phyloP scores from a whole-genome alignment of 2,329 filamentous ascomycete species.

The Neospermospora avenae region DNA sequence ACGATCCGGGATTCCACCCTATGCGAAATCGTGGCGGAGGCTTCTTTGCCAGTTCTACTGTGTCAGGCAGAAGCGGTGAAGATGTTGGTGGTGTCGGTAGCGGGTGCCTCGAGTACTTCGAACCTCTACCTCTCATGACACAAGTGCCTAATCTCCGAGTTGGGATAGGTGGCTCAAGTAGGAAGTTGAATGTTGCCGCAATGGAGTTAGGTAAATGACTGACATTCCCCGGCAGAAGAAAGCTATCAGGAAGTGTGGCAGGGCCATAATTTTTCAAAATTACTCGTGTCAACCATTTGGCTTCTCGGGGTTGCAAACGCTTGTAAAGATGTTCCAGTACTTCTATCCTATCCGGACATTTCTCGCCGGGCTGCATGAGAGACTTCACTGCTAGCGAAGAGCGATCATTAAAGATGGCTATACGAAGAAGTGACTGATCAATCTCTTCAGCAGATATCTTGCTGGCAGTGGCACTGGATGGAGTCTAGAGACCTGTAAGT shows the following conservation, averaged over 20 bases:
- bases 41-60: neutral
- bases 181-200: slow-evolving; percentile 66
- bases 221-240: slow-evolving; percentile 50
- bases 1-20: neutral
- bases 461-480: slow-evolving; percentile 11
- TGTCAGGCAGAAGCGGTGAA: neutral
- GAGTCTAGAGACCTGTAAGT: slow-evolving; percentile 8
- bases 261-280: slow-evolving; percentile 75
- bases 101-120: neutral
- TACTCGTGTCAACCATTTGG: slow-evolving; percentile 83
- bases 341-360: slow-evolving; percentile 2
- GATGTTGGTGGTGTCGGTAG: slow-evolving; percentile 5
- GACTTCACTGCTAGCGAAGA: slow-evolving; percentile 62
- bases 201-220: slow-evolving; percentile 67
- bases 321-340: slow-evolving; percentile 55
- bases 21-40: neutral
- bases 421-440: slow-evolving; percentile 58
- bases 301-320: slow-evolving; percentile 62
- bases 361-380: slow-evolving; percentile 11
- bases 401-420: slow-evolving; percentile 68
- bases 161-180: slow-evolving; percentile 46
- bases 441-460: slow-evolving; percentile 69
- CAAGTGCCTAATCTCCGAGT: slow-evolving; percentile 24
- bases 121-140: slow-evolving; percentile 9
- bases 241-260: slow-evolving; percentile 53